Percentiles rank a stretch among this genome's conserved stretches.
phyloP scores from a whole-genome alignment of 768 basidiomycete species.

The Tricholoma furcatifolium region DNA sequence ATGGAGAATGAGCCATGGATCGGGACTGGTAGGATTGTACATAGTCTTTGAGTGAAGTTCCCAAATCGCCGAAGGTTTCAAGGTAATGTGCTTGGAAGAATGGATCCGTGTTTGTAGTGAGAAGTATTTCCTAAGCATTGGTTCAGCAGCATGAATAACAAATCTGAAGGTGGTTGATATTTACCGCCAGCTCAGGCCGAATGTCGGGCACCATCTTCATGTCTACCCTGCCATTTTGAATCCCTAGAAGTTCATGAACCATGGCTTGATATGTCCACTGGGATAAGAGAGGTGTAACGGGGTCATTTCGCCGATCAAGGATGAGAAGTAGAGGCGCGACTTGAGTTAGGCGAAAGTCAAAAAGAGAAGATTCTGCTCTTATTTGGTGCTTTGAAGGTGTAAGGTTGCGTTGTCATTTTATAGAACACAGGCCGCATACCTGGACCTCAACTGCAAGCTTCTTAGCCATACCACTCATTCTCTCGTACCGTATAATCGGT shows the following conservation, averaged over 20 bases:
- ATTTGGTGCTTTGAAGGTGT: slow-evolving; percentile 62
- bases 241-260: slow-evolving; percentile 95
- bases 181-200: slow-evolving; percentile 78
- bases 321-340: slow-evolving; percentile 88
- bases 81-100: slow-evolving; percentile 92
- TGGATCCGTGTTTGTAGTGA: slow-evolving; percentile 87
- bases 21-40: slow-evolving; percentile 90
- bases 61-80: slow-evolving; percentile 95
- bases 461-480: slow-evolving; percentile 89
- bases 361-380: slow-evolving; percentile 76
- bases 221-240: slow-evolving; percentile 92
- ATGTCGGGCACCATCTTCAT: slow-evolving; percentile 83
- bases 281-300: slow-evolving; percentile 91
- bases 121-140: slow-evolving; percentile 76
- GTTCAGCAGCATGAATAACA: slow-evolving; percentile 5
- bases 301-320: slow-evolving; percentile 94
- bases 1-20: slow-evolving; percentile 72
- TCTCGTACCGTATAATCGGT: slow-evolving; percentile 91
- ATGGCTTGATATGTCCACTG: slow-evolving; percentile 99
- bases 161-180: slow-evolving; percentile 19
- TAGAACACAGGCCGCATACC: slow-evolving; percentile 37
- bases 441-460: slow-evolving; percentile 86
- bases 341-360: slow-evolving; percentile 90
- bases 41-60: slow-evolving; percentile 86
- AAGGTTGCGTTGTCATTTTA: background rate